Evolutionary conservation across 129 eudicot genomes (phyloP).

Genomic region (Tanacetum coccineum): DNA sequence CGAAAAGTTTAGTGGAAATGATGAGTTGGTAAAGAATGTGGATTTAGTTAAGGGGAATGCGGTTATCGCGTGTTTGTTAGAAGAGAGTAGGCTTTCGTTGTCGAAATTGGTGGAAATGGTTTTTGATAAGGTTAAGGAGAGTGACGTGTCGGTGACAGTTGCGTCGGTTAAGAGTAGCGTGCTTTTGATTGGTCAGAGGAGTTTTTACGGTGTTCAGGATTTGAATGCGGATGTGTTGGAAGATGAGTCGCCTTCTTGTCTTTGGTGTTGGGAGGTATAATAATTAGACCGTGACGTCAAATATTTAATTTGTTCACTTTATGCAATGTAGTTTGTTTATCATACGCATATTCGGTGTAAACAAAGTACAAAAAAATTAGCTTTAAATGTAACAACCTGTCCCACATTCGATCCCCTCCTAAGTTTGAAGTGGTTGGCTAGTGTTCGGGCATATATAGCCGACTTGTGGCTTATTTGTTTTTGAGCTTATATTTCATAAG

Average conservation of each 20-base stretch:
- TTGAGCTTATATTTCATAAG: too few species aligned
- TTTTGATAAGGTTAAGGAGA: constrained; percentile 49
- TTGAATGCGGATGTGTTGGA: constrained; percentile 82
- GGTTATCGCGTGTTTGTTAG: constrained; percentile 70
- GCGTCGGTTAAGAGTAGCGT: constrained; percentile 73
- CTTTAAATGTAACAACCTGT: too few species aligned
- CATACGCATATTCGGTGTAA: too few species aligned
- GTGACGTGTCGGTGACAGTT: constrained; percentile 33
- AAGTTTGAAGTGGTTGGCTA: too few species aligned
- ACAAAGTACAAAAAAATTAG: too few species aligned
- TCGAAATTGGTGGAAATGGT: constrained; percentile 68
- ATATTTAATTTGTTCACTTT: neutral
- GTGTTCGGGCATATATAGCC: too few species aligned
- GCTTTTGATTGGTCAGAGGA: constrained; percentile 69
- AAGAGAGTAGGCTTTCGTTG: constrained; percentile 65
- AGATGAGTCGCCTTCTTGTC: constrained; percentile 69
- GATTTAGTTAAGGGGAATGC: constrained; percentile 25
- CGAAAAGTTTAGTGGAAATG: constrained; percentile 25
- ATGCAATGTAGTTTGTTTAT: neutral
- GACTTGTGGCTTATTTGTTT: too few species aligned
- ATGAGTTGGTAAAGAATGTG: neutral
- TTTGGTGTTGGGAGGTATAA: constrained; percentile 98
- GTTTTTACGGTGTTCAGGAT: constrained; percentile 52
- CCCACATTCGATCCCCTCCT: too few species aligned
- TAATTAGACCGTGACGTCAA: neutral